phyloP scores from a whole-genome alignment of 2,329 filamentous ascomycete genomes.

The Diplodia scrobiculata region DNA sequence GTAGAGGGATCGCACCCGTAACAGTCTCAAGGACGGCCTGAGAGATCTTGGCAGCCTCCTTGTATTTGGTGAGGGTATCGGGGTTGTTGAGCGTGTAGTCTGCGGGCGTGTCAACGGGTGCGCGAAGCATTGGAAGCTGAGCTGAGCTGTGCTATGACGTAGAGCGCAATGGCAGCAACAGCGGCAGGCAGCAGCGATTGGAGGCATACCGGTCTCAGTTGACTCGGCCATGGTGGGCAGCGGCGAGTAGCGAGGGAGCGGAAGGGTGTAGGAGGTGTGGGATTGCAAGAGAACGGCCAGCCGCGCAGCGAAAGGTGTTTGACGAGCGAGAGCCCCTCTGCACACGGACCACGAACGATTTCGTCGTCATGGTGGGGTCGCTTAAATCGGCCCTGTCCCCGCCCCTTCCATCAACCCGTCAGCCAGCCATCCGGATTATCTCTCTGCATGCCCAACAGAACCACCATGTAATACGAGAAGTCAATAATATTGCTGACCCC shows the following conservation, averaged over 20 bases:
- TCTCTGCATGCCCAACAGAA: background rate
- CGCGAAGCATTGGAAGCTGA: constrained; percentile 15
- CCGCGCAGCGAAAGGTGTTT: background rate
- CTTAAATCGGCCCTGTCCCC: background rate
- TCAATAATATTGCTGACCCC: background rate
- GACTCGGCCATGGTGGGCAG: constrained; percentile 27
- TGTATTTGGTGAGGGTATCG: constrained; percentile 98
- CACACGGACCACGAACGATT: constrained; percentile 7
- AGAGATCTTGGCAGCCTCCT: constrained; percentile 91
- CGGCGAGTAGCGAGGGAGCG: background rate
- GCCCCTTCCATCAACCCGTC: background rate
- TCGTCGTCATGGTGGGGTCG: constrained; percentile 12
- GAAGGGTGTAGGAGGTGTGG: constrained; percentile 6
- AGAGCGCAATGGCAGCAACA: background rate
- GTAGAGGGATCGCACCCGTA: constrained; percentile 50
- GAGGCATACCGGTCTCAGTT: constrained; percentile 21
- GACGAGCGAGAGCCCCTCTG: constrained; percentile 15
- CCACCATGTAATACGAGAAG: background rate
- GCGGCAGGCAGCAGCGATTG: background rate
- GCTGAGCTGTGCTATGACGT: constrained; percentile 28
- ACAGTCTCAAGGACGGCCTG: constrained; percentile 93
- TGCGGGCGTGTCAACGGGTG: constrained; percentile 43
- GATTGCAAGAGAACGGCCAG: background rate
- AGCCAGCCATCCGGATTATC: background rate
- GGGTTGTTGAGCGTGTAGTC: constrained; percentile 90